Evolutionary conservation across 306 rosid genomes (phyloP), one percentile per base, ranked within the genome.

Genomic region (Quercus ilex): DNA sequence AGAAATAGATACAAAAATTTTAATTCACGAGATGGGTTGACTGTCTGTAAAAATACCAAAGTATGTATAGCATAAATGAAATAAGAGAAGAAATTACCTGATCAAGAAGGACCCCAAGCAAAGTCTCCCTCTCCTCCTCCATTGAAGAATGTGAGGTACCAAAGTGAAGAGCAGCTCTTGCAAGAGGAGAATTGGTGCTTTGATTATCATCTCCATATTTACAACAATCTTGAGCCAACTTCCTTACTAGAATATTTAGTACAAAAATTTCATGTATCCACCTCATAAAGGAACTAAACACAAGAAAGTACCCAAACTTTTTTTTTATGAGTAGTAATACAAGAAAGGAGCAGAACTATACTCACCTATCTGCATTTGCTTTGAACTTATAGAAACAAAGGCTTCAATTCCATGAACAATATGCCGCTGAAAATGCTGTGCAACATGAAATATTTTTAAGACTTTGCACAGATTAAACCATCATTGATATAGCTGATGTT

Each of bases 361-460:
- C 60, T 84, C 79, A 92, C 97, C 97, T 80, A 92, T 89, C 69
- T 89, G 92, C 92, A 91, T 87, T 87, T 94, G 97, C 87, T 94
- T 94, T 77, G 88, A 78, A 87, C 97, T 88, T 70, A 86, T 35
- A 68, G 97, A 86, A 21, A 83, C 81, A 67, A 91, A 83, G 59
- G 92, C 92, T 83, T 91, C 97, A 52, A 91, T 82, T 31, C 97
- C 94, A 62, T 93, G 97, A 74, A 91, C 97, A 76, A 91, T 82
- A 84, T 86, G 88, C 85, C 94, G 90, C 84, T 91, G 98, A 80
- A 92, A 94, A 87, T 92, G 91, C 97, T 94, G 93, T 18, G 18
- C 14, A 82, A 46, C 74, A 68, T 23, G 46, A 78, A 41, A 75
- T 2, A 64, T 76, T 52, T 49, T 81, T 84, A 71, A 81, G 73